A percentile compares a stretch with the other conserved stretches of the same genome.
Conservation (phyloP, 768 basidiomycete species). For the Erythrobasidium yunnanense region DNA sequence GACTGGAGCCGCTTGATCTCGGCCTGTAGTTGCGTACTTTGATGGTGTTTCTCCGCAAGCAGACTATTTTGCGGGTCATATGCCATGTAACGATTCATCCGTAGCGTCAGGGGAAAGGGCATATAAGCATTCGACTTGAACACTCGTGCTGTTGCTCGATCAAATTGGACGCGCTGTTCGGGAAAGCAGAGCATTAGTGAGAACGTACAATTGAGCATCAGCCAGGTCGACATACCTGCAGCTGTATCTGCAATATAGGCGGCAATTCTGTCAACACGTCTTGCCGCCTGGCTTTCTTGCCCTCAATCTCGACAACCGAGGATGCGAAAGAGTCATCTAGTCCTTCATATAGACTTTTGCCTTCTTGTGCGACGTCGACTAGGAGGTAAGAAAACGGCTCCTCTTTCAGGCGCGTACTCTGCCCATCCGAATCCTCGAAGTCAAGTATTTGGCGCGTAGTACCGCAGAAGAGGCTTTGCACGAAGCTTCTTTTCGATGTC, state of each 20-base stretch:
- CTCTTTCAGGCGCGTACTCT: slow-evolving; percentile 60
- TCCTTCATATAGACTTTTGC: slow-evolving; percentile 86
- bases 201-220: not conserved
- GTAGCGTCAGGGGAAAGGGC: slow-evolving; percentile 72
- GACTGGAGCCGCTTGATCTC: slow-evolving; percentile 58
- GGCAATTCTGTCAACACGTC: slow-evolving; percentile 74
- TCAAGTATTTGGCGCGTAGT: slow-evolving; percentile 57
- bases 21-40: slow-evolving; percentile 59
- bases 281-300: slow-evolving; percentile 76
- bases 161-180: slow-evolving; percentile 87
- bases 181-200: not conserved
- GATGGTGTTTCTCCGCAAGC: slow-evolving; percentile 58
- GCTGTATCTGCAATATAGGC: slow-evolving; percentile 82
- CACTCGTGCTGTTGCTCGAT: slow-evolving; percentile 76
- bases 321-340: slow-evolving; percentile 84
- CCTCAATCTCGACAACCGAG: slow-evolving; percentile 63
- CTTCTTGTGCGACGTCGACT: slow-evolving; percentile 79
- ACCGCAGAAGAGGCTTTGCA: slow-evolving; percentile 68
- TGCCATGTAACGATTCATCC: slow-evolving; percentile 75
- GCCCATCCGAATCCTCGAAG: slow-evolving; percentile 31
- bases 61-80: slow-evolving; percentile 48
- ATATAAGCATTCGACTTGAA: slow-evolving; percentile 96
- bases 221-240: slow-evolving; percentile 56
- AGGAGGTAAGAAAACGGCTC: slow-evolving; percentile 88
- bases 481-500: not conserved